phyloP scores from a whole-genome alignment of 305 asterid species.

The Andrographis paniculata region DNA sequence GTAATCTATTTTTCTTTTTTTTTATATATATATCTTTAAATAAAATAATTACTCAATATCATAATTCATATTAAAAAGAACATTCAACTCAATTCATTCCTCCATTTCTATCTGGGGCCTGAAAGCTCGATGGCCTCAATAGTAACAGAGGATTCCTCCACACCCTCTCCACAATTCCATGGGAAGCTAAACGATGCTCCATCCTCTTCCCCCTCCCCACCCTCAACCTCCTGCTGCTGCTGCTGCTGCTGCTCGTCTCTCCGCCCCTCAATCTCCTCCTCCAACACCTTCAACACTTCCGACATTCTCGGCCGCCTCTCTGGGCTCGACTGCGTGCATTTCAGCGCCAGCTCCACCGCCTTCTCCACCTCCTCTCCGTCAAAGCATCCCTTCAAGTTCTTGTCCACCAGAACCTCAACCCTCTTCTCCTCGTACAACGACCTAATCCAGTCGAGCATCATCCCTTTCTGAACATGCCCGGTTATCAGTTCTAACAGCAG shows the following conservation, averaged over 20 bases:
- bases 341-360: constrained; percentile 53
- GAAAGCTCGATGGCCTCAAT: constrained; percentile 91
- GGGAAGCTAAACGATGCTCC: constrained; percentile 59
- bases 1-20: too few relatives aligned
- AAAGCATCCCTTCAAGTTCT: constrained; percentile 54
- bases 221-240: constrained; percentile 52
- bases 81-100: too few relatives aligned
- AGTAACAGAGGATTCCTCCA: constrained; percentile 61
- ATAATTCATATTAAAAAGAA: too few relatives aligned
- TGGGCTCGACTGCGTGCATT: constrained; percentile 66
- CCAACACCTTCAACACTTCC: constrained; percentile 51
- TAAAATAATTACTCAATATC: too few relatives aligned
- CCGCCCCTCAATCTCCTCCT: constrained; percentile 45
- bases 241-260: constrained; percentile 38
- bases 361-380: constrained; percentile 48
- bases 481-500: constrained; percentile 77
- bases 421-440: constrained; percentile 48
- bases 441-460: constrained; percentile 79
- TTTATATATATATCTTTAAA: too few relatives aligned
- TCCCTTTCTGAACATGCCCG: constrained; percentile 79
- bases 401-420: constrained; percentile 62
- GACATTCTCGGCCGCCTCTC: constrained; percentile 75
- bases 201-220: constrained; percentile 36
- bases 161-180: constrained; percentile 45
- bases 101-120: constrained; percentile 68